phyloP scores from a whole-genome alignment of 495 filamentous ascomycete genomes.

The Hyaloscypha bicolor region DNA sequence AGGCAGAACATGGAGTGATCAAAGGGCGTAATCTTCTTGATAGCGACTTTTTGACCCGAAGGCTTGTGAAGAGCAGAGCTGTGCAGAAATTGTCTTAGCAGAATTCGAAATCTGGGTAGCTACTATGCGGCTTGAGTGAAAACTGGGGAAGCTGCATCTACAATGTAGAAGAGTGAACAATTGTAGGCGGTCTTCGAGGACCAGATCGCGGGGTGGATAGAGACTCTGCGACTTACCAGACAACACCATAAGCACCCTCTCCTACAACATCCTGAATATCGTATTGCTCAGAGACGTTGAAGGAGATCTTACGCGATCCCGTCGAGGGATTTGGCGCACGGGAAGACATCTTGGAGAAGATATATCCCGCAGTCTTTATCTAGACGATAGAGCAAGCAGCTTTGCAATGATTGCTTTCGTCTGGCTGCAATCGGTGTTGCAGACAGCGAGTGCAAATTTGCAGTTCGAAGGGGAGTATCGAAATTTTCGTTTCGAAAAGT shows the following conservation, averaged over 20 bases:
- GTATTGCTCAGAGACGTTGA: constrained; percentile 99
- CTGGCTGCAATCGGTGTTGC: neutral
- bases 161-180: neutral
- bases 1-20: constrained; percentile 99
- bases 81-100: constrained; percentile 8
- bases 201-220: neutral
- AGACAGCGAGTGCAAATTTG: neutral
- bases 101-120: constrained; percentile 7
- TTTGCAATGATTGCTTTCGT: neutral
- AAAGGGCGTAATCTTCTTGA: constrained; percentile 99
- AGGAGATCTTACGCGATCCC: constrained; percentile 94
- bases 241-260: constrained; percentile 98
- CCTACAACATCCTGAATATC: constrained; percentile 99
- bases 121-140: constrained; percentile 5
- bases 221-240: constrained; percentile 69
- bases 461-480: neutral
- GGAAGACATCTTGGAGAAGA: constrained; percentile 22
- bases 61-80: constrained; percentile 99
- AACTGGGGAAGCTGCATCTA: neutral
- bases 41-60: constrained; percentile 97
- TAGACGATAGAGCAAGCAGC: neutral
- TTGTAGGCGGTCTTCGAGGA: neutral
- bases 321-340: constrained; percentile 46
- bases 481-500: constrained; percentile 1
- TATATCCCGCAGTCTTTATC: neutral